phyloP scores from a whole-genome alignment of 1,139 yeast species.

The Taiozyma sp. region DNA sequence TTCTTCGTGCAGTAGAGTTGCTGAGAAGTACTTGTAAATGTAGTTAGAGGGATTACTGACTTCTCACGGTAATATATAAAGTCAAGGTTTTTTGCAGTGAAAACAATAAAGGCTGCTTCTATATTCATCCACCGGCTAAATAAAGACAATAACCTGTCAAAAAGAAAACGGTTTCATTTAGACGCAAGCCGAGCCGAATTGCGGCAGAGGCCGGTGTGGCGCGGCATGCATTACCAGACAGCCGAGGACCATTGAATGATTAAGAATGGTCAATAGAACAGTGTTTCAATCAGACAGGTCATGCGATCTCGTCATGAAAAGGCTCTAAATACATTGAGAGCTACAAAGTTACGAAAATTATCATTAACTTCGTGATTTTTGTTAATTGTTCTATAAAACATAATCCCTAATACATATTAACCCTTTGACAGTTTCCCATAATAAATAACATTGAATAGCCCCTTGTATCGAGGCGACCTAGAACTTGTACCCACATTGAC shows the following conservation, averaged over 20 bases:
- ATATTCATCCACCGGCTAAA: background rate
- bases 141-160: background rate
- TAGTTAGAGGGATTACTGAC: too few species aligned
- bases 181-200: background rate
- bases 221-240: background rate
- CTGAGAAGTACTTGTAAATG: too few species aligned
- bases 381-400: background rate
- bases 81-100: too few species aligned
- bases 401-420: background rate
- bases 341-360: too few species aligned
- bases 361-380: background rate
- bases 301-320: too few species aligned
- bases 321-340: too few species aligned
- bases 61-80: too few species aligned
- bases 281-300: too few species aligned
- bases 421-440: background rate
- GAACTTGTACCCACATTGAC: slow-evolving; percentile 31
- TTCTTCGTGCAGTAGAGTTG: too few species aligned
- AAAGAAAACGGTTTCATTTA: background rate
- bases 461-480: background rate
- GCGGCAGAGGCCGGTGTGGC: background rate
- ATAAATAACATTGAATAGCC: background rate
- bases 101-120: too few species aligned
- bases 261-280: too few species aligned
- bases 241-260: background rate